Percentiles rank a stretch among this genome's conserved stretches.
Evolutionary conservation across 805 yeast genomes (phyloP).

Genomic region (Kregervanrija fluxuum): DNA sequence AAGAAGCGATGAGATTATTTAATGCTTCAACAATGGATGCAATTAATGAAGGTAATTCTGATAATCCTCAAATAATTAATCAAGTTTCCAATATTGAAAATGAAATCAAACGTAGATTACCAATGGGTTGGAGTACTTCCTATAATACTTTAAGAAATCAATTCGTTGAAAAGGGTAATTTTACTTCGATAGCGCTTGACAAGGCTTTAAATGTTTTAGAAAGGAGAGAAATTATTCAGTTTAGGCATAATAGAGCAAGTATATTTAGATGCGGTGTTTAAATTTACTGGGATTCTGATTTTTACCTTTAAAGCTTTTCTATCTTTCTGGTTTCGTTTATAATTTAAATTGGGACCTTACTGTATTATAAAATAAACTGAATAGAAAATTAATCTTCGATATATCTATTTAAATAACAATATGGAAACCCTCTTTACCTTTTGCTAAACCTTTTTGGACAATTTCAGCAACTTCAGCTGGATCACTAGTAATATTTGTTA

Average conservation of each 20-base stretch:
- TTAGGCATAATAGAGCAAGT: slow-evolving; percentile 80
- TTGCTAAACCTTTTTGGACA: slow-evolving; percentile 61
- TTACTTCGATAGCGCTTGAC: slow-evolving; percentile 67
- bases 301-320: background rate
- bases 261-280: slow-evolving; percentile 66
- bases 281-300: background rate
- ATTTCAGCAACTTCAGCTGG: slow-evolving; percentile 75
- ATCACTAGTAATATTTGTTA: slow-evolving; percentile 80
- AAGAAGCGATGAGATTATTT: slow-evolving; percentile 89
- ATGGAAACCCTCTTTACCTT: slow-evolving; percentile 61
- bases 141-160: slow-evolving; percentile 78
- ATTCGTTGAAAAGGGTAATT: slow-evolving; percentile 56
- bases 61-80: slow-evolving; percentile 49
- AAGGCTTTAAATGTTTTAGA: slow-evolving; percentile 77
- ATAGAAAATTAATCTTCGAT: background rate
- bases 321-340: background rate
- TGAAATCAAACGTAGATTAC: slow-evolving; percentile 82
- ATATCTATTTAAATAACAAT: slow-evolving; percentile 12
- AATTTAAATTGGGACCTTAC: background rate
- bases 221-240: slow-evolving; percentile 78
- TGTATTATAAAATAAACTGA: background rate
- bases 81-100: slow-evolving; percentile 77
- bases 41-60: slow-evolving; percentile 40
- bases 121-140: slow-evolving; percentile 94
- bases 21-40: slow-evolving; percentile 98